A percentile compares a stretch with the other conserved stretches of the same genome.
Conservation (phyloP, 805 yeast genomes). For the Jamesozyma hellenica region DNA sequence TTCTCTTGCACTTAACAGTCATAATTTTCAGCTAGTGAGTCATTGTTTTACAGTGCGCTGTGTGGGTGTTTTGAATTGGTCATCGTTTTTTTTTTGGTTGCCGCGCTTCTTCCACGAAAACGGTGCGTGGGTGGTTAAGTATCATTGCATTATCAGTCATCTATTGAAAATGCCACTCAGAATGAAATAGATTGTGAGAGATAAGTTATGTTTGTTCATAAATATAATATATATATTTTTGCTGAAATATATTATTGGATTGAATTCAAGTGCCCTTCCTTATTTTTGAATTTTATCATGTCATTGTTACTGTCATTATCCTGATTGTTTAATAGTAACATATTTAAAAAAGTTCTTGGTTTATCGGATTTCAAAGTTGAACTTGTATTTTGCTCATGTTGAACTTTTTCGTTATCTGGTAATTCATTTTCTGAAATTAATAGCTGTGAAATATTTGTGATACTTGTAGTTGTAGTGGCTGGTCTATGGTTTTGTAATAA, state of each 20-base stretch:
- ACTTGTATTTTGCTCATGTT: not conserved
- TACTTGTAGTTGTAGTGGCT: not conserved
- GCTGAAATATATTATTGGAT: too few relatives aligned
- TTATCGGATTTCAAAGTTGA: slow-evolving; percentile 8
- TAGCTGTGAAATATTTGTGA: slow-evolving; percentile 4
- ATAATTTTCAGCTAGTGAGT: not conserved
- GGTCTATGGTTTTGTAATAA: not conserved
- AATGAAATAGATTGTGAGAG: too few relatives aligned
- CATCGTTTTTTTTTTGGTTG: too few relatives aligned
- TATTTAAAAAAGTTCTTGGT: slow-evolving; percentile 21
- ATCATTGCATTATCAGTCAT: too few relatives aligned
- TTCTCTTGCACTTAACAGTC: slow-evolving; percentile 6
- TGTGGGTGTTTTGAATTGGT: too few relatives aligned
- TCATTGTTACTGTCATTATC: not conserved
- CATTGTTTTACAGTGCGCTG: too few relatives aligned
- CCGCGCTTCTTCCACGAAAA: too few relatives aligned
- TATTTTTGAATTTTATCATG: not conserved
- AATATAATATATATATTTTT: too few relatives aligned
- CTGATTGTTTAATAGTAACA: slow-evolving; percentile 11
- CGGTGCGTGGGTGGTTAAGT: too few relatives aligned
- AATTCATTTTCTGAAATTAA: not conserved
- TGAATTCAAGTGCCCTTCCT: too few relatives aligned
- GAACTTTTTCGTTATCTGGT: not conserved
- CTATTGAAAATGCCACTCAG: too few relatives aligned
- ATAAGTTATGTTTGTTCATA: too few relatives aligned